phyloP scores from a whole-genome alignment of 2,329 filamentous ascomycete genomes.

The Fusarium nanum region DNA sequence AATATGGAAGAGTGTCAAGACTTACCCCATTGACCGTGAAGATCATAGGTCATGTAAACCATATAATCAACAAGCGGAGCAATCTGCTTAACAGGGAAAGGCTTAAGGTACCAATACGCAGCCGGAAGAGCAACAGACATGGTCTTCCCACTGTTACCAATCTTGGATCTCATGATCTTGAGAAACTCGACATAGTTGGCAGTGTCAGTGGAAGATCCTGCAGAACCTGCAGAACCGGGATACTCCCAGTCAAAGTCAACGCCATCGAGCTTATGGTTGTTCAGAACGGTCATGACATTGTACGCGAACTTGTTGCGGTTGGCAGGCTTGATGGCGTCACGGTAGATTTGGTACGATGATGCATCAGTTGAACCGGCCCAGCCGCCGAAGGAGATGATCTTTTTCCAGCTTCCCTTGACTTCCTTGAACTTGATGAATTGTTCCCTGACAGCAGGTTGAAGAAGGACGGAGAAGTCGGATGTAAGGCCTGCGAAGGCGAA shows the following conservation, averaged over 20 bases:
- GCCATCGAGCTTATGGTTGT: slow-evolving; percentile 55
- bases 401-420: slow-evolving; percentile 47
- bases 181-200: slow-evolving; percentile 52
- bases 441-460: slow-evolving; percentile 34
- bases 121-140: slow-evolving; percentile 54
- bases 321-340: slow-evolving; percentile 45
- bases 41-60: slow-evolving; percentile 54
- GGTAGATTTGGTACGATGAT: slow-evolving; percentile 45
- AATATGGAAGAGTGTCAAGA: no score
- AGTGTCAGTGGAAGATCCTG: slow-evolving; percentile 48
- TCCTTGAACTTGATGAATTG: slow-evolving; percentile 50
- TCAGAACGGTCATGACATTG: slow-evolving; percentile 55
- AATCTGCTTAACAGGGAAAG: slow-evolving; percentile 52
- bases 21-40: slow-evolving; percentile 53
- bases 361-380: slow-evolving; percentile 50
- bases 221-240: slow-evolving; percentile 47
- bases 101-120: slow-evolving; percentile 55
- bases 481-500: slow-evolving; percentile 50
- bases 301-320: slow-evolving; percentile 54
- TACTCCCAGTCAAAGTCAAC: slow-evolving; percentile 63
- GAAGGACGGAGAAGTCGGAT: slow-evolving; percentile 26
- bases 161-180: slow-evolving; percentile 43
- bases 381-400: slow-evolving; percentile 52
- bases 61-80: slow-evolving; percentile 50
- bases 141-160: slow-evolving; percentile 47